Conservation (phyloP, 2,329 filamentous ascomycete genomes). For the Chrysosporium keratinophilum region DNA sequence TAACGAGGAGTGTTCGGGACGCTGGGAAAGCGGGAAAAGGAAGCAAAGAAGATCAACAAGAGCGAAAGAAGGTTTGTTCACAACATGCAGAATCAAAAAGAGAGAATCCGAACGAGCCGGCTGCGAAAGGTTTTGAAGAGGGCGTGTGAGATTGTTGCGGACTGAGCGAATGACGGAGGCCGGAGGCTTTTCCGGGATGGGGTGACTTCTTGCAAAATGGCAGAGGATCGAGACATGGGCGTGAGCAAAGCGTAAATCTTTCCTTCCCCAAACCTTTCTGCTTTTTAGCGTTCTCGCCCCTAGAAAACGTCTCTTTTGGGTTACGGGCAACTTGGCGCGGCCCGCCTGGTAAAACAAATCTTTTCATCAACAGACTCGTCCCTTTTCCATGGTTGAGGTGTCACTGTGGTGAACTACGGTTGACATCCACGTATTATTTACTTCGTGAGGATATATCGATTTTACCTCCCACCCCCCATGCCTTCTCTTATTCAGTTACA, state of each 20-base stretch:
- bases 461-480: too few species aligned
- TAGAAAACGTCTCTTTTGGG: neutral
- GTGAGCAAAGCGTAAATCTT: neutral
- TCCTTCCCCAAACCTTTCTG: neutral
- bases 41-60: neutral
- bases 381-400: neutral
- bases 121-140: neutral
- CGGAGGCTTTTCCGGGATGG: slow-evolving; percentile 1
- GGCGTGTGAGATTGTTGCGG: neutral
- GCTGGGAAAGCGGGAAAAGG: neutral
- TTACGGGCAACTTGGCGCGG: neutral
- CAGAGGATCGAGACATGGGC: neutral
- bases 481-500: too few species aligned
- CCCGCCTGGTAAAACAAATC: neutral
- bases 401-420: too few species aligned
- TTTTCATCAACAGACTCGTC: neutral
- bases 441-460: too few species aligned
- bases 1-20: slow-evolving; percentile 28
- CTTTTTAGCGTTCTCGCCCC: neutral
- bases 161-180: neutral
- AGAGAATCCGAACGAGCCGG: slow-evolving; percentile 10
- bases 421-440: too few species aligned
- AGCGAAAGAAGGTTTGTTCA: slow-evolving; percentile 2
- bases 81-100: slow-evolving; percentile 2
- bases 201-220: neutral